Evolutionary conservation across 495 filamentous ascomycete genomes (phyloP).

Genomic region (Penicillium roqueforti): DNA sequence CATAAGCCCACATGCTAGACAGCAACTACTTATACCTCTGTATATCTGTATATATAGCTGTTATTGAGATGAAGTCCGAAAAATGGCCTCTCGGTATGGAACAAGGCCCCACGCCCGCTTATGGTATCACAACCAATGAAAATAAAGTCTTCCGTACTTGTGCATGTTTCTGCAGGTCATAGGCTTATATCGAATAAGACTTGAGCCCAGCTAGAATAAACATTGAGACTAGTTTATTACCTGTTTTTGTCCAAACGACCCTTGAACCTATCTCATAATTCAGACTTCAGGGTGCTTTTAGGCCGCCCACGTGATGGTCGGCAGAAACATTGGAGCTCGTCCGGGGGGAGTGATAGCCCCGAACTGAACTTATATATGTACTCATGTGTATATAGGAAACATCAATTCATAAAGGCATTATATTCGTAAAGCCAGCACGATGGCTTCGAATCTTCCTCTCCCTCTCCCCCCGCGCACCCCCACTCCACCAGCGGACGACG

Average conservation of each 20-base stretch:
- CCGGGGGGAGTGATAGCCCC: not conserved
- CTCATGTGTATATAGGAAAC: slow-evolving; percentile 4
- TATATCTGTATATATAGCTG: too few species aligned
- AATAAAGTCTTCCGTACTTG: not conserved
- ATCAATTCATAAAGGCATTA: slow-evolving; percentile 4
- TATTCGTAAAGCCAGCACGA: slow-evolving; percentile 22
- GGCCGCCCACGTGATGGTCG: slow-evolving; percentile 8
- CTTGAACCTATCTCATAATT: not conserved
- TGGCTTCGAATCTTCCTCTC: slow-evolving; percentile 59
- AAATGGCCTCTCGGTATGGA: too few species aligned
- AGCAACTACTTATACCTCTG: too few species aligned
- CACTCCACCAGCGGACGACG: slow-evolving; percentile 59
- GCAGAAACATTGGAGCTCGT: slow-evolving; percentile 6
- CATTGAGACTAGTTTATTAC: not conserved
- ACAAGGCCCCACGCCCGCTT: not conserved
- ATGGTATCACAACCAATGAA: not conserved
- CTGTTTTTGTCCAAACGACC: too few species aligned
- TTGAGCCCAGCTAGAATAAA: not conserved
- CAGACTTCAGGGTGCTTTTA: not conserved
- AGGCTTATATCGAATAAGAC: not conserved
- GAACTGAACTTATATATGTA: not conserved
- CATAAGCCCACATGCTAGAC: too few species aligned
- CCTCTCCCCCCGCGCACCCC: slow-evolving; percentile 64
- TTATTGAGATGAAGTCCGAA: too few species aligned
- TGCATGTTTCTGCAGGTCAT: not conserved